Evolutionary conservation across 73 alveolate genomes (phyloP), one percentile per base, ranked within the genome.

Genomic region (Paramecium primaurelia): DNA sequence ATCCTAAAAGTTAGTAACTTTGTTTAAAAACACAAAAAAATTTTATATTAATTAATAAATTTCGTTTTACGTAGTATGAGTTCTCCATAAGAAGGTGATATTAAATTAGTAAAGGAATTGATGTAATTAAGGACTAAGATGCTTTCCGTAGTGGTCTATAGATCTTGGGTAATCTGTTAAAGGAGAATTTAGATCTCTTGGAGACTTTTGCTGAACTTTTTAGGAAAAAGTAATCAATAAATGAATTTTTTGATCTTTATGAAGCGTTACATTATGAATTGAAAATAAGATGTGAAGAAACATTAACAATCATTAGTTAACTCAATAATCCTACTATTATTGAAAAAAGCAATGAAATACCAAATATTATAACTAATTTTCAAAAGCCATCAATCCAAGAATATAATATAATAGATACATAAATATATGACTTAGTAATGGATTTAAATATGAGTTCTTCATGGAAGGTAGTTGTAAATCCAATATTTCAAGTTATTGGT

Each of bases 231-330:
- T 14, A 40, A 16, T 11, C 47, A 26, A 42, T 80, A 10, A 36
- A 80, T 80, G 47, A 80, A 45, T 80, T 80, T 49, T 32, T 80
- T 14, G 91, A 80, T 80, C 75, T 80, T 14, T 80, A 80, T 80
- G 91, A 80, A 25, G 91, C 91, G 38, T 26, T 80, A 36, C 71
- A 80, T 49, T 80, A 80, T 45, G 91, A 80, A 49, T 77, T 80
- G 42, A 80, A 49, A 47, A 80, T 80, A 80, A 80, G 91, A 47
- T 80, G 77, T 26, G 30, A 25, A 80, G 91, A 80, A 49, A 42
- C 91, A 16, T 20, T 45, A 40, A 25, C 28, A 8, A 80, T 25
- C 18, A 47, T 80, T 9, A 58, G 58, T 40, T 22, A 25, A 22
- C 25, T 80, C 2, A 38, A 34, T 40, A 73, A 36, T 36, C 59